phyloP scores from a whole-genome alignment of 177 flowering plant species.

The Vitis hybrid region DNA sequence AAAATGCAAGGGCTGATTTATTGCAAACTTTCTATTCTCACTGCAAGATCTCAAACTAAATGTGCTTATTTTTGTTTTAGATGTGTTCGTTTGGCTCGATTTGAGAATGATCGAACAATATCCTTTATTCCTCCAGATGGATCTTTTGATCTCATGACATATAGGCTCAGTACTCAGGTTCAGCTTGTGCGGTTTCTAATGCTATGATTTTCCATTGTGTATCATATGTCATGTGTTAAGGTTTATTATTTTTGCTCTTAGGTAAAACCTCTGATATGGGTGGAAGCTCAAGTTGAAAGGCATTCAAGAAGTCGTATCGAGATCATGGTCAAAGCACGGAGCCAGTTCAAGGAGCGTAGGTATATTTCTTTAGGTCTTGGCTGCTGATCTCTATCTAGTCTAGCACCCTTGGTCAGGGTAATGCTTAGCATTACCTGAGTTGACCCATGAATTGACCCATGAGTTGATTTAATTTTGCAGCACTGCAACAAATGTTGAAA shows the following conservation, averaged over 20 bases:
- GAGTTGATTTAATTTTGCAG: conserved; percentile 34
- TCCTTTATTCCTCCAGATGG: conserved; percentile 99
- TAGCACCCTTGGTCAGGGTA: not conserved
- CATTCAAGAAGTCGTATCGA: conserved; percentile 97
- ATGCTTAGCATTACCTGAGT: not conserved
- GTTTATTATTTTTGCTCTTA: conserved; percentile 27
- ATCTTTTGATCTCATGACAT: conserved; percentile 95
- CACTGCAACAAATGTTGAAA: conserved; percentile 98
- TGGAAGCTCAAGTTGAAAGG: conserved; percentile 97
- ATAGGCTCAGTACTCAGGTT: conserved; percentile 97
- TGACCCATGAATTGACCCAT: conserved; percentile 3
- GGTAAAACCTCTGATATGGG: conserved; percentile 99
- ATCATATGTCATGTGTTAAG: conserved; percentile 8
- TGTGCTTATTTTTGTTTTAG: conserved; percentile 31
- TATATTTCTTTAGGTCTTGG: conserved; percentile 12
- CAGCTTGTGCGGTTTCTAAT: conserved; percentile 5
- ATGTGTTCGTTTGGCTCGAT: conserved; percentile 98
- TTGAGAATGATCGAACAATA: conserved; percentile 97
- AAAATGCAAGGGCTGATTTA: not conserved
- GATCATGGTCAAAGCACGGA: conserved; percentile 86
- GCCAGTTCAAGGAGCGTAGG: conserved; percentile 99
- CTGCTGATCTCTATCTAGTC: too few relatives aligned
- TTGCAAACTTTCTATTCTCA: not conserved
- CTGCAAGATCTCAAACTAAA: conserved; percentile 15
- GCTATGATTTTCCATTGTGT: not conserved